Conservation (phyloP, 1,284 basidiomycete genomes). For the Sphagnurus paluster region DNA sequence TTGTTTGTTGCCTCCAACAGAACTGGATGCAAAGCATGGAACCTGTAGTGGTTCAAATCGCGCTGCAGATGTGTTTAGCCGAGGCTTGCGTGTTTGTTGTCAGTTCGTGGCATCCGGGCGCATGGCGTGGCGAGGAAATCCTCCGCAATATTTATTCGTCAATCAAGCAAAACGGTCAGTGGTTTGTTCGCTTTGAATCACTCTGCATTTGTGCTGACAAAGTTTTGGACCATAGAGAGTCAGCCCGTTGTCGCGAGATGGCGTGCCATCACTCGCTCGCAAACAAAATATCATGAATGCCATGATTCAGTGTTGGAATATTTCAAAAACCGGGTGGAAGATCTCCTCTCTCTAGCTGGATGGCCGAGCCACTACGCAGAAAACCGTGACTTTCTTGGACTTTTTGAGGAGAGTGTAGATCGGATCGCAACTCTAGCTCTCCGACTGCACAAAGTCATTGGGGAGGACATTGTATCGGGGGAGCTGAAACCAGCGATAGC, state of each 20-base stretch:
- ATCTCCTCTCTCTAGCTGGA: constrained; percentile 46
- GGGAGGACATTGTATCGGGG: constrained; percentile 51
- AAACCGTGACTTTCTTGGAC: constrained; percentile 21
- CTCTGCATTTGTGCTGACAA: too few species aligned
- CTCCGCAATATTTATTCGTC: constrained; percentile 45
- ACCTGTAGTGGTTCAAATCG: constrained; percentile 49
- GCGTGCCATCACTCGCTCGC: constrained; percentile 46
- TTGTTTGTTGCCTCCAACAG: constrained; percentile 33
- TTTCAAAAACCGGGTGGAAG: constrained; percentile 28
- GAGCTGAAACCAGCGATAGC: constrained; percentile 46
- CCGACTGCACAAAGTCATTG: constrained; percentile 48
- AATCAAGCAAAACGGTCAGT: constrained; percentile 45
- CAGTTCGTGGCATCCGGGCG: constrained; percentile 50
- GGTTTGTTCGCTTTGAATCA: too few species aligned
- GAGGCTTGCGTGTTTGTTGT: constrained; percentile 47
- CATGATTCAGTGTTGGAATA: constrained; percentile 32
- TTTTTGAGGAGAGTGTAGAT: constrained; percentile 39
- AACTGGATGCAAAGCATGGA: constrained; percentile 31
- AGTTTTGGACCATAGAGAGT: constrained; percentile 39
- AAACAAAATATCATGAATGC: constrained; percentile 40
- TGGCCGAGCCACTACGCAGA: constrained; percentile 11
- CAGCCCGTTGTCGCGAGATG: constrained; percentile 53
- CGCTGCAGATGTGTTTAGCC: constrained; percentile 46
- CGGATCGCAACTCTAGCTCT: constrained; percentile 41
- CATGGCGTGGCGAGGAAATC: constrained; percentile 41